Evolutionary conservation across 2,329 filamentous ascomycete species (phyloP).

Genomic region (Chalaropsis thielavioides): DNA sequence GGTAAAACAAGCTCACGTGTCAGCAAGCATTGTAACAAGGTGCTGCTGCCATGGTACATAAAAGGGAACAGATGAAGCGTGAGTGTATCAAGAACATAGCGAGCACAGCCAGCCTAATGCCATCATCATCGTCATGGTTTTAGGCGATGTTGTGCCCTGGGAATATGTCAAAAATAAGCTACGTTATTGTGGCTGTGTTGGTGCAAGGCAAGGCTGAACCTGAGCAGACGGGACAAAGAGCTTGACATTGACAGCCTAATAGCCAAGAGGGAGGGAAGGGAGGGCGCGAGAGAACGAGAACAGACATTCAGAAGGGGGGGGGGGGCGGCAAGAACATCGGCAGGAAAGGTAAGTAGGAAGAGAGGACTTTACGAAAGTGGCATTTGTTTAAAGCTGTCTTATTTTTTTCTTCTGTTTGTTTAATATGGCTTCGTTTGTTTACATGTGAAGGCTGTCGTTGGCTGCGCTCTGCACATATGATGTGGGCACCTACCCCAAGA

Average conservation of each 20-base stretch:
- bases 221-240: background rate
- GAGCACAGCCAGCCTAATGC: constrained; percentile 1
- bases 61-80: too few species aligned
- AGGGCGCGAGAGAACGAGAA: background rate
- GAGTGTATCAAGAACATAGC: background rate
- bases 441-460: background rate
- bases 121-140: background rate
- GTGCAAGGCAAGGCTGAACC: background rate
- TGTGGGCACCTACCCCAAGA: background rate
- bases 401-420: background rate
- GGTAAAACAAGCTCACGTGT: background rate
- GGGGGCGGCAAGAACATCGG: background rate
- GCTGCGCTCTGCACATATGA: background rate
- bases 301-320: background rate
- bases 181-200: constrained; percentile 6
- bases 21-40: background rate
- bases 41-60: too few species aligned
- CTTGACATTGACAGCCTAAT: background rate
- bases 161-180: constrained; percentile 6
- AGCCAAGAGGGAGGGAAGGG: background rate
- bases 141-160: background rate
- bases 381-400: background rate
- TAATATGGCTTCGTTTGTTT: background rate
- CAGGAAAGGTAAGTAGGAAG: background rate
- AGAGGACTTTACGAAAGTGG: background rate